These are phyloP conservation scores for Kurtzmaniella natalensis DNA, from an alignment of 1,139 yeast genomes.

Conservation along the genomic window DNA sequence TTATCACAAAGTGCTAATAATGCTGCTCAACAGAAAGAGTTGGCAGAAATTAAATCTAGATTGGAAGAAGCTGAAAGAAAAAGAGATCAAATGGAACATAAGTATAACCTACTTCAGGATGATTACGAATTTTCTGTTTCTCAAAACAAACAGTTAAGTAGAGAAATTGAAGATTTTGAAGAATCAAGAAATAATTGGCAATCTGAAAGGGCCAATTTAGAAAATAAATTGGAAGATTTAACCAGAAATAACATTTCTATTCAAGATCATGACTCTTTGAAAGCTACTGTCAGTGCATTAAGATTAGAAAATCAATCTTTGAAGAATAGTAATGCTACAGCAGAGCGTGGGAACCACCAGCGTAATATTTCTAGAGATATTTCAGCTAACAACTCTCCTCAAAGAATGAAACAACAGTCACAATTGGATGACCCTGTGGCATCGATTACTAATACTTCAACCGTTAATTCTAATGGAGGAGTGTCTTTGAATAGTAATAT, in stretches of 20 bases:
- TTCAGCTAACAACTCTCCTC: constrained; percentile 2
- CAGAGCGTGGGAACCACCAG: constrained; percentile 10
- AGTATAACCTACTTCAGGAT: constrained; percentile 18
- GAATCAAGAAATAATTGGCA: constrained; percentile 12
- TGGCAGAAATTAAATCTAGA: constrained; percentile 7
- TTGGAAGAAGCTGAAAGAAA: constrained; percentile 14
- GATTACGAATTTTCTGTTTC: constrained; percentile 19
- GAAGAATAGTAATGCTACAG: constrained; percentile 20
- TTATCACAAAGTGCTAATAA: not conserved
- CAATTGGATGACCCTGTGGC: constrained; percentile 1
- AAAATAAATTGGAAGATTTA: constrained; percentile 3
- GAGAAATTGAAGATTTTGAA: constrained; percentile 19
- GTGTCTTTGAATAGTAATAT: constrained; percentile 13
- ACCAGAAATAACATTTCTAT: not conserved
- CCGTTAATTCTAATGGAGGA: not conserved
- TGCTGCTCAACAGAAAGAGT: not conserved
- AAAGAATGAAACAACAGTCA: not conserved
- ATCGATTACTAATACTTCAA: constrained; percentile 7
- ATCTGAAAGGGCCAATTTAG: constrained; percentile 1
- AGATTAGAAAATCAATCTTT: constrained; percentile 39
- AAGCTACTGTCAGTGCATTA: constrained; percentile 31
- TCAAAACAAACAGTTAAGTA: constrained; percentile 21
- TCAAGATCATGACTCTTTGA: constrained; percentile 24
- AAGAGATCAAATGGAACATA: constrained; percentile 16
- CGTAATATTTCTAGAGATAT: constrained; percentile 1